phyloP scores from a whole-genome alignment of 2,329 filamentous ascomycete species.

The Pseudogymnoascus destructans region DNA sequence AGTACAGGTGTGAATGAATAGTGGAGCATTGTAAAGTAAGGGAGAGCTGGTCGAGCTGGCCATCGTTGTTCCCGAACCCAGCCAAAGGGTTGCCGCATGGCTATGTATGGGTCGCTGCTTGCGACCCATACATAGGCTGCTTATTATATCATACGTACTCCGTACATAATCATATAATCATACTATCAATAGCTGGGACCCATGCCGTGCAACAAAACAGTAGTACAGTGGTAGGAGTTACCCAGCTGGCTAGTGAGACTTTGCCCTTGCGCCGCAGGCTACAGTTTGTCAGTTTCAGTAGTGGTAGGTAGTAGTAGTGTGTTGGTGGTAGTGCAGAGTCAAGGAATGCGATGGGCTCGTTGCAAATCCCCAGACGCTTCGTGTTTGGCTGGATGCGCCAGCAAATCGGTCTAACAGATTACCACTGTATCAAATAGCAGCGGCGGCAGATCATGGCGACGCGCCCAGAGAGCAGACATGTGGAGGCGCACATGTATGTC shows the following conservation, averaged over 20 bases:
- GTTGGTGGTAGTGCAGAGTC: background rate
- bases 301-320: background rate
- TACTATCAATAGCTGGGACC: conserved; percentile 1
- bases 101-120: background rate
- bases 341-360: background rate
- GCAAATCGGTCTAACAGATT: conserved; percentile 2
- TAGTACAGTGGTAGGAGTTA: background rate
- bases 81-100: conserved; percentile 4
- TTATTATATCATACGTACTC: background rate
- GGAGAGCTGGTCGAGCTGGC: conserved; percentile 3
- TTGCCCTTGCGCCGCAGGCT: background rate
- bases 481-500: conserved; percentile 2
- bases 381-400: conserved; percentile 5
- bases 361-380: background rate
- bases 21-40: conserved; percentile 1
- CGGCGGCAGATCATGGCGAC: background rate
- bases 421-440: background rate
- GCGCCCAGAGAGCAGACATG: background rate
- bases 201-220: background rate
- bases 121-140: background rate
- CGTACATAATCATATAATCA: too few relatives aligned
- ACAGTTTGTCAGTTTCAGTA: background rate
- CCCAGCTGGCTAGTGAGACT: conserved; percentile 2
- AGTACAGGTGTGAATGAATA: background rate
- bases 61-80: conserved; percentile 4